phyloP scores from a whole-genome alignment of 2,329 filamentous ascomycete species.

The Incumbomyces delicatus region DNA sequence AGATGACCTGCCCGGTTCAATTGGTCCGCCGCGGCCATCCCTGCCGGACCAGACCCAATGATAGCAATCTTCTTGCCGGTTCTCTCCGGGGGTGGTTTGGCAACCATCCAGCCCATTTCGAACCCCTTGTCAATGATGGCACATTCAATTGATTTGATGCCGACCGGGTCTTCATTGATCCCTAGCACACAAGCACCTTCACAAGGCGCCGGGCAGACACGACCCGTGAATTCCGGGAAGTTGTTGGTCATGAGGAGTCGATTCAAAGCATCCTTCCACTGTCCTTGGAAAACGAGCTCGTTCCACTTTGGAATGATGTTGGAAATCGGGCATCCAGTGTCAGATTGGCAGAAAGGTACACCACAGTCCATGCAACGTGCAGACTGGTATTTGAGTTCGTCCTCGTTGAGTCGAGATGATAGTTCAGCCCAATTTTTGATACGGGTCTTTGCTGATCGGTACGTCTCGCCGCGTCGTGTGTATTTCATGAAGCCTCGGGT shows the following conservation, averaged over 20 bases:
- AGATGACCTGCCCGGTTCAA: conserved; percentile 84
- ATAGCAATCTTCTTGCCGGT: conserved; percentile 82
- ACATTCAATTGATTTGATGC: conserved; percentile 97
- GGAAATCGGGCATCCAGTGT: conserved; percentile 88
- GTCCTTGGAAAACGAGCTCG: conserved; percentile 62
- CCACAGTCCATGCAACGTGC: conserved; percentile 98
- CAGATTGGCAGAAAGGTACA: conserved; percentile 95
- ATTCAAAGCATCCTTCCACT: conserved; percentile 89
- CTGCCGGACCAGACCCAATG: conserved; percentile 85
- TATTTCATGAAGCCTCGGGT: conserved; percentile 98
- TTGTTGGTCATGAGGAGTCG: conserved; percentile 93
- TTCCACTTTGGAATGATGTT: conserved; percentile 99
- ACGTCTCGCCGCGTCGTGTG: conserved; percentile 84
- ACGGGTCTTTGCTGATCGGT: conserved; percentile 71
- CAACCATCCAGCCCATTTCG: conserved; percentile 97
- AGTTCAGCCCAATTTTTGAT: conserved; percentile 92
- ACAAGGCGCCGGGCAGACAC: conserved; percentile 92
- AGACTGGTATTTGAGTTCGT: conserved; percentile 92
- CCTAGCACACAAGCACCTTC: conserved; percentile 93
- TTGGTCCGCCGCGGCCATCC: conserved; percentile 83
- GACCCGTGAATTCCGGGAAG: conserved; percentile 95
- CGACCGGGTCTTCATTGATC: conserved; percentile 93
- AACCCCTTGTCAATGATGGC: conserved; percentile 96
- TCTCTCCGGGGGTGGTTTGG: conserved; percentile 64
- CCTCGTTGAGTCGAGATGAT: conserved; percentile 75